Evolutionary conservation across 2,329 filamentous ascomycete genomes (phyloP), one percentile per base, ranked within the genome.

Genomic region (Pseudohalonectria lignicola): DNA sequence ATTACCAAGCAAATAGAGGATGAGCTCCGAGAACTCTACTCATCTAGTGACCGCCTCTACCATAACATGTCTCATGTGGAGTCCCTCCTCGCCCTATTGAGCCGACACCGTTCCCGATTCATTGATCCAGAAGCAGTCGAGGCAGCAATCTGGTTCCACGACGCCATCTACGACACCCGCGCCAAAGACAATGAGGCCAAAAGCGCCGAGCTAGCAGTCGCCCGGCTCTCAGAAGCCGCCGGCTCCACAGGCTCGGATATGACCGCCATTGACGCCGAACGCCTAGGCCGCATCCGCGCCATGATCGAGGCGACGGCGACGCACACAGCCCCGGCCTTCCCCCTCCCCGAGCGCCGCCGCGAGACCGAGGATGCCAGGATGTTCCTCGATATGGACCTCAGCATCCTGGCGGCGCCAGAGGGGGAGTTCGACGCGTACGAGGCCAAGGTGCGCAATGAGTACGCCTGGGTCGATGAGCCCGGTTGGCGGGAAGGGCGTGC

Each of bases 381-480:
- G 40, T 43, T 47, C 36, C 28, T 44, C 30, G 45, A 47, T 29
- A 45, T 47, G 41, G 43, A 47, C 25, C 21, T 45, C 21, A 36
- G 34, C 10, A 43, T 47, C 19, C 39, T 45, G 4, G 45, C 37
- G 5, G 41, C 39, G 5, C 37, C 35, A 1, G 43, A 46, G 19
- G 31, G 26, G 2, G 50, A 45, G 2, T 43, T 58, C 4, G 47
- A 49, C 3, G 39, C 31, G 13, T 60, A 59, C 34, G 55, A 61
- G 39, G 41, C 31, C 8, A 56, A 56, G 34, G 48, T 60, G 43
- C 47, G 51, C 34, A 49, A 49, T 29, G 44, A 44, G 37, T 46
- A 46, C 34, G 23, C 18, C 1, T 41, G 32, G 36, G 37, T 41
- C 8, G 29, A 26, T 13, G 42, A 44, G 4, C 36, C 34, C n/a